A percentile compares a stretch with the other conserved stretches of the same genome.
phyloP scores from a whole-genome alignment of 345 rosid species.

The Syzygium grande region DNA sequence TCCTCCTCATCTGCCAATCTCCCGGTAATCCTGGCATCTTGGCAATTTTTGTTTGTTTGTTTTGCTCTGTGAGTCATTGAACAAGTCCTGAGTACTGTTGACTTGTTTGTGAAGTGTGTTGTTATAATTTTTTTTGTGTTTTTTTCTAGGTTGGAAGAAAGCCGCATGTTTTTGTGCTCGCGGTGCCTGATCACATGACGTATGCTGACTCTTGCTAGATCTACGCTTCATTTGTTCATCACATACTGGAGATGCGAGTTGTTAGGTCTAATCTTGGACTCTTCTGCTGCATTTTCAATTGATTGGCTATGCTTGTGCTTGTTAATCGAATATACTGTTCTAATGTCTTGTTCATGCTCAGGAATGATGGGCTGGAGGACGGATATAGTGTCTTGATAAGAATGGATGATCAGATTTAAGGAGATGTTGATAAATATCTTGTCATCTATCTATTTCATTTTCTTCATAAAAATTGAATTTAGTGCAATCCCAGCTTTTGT shows the following conservation, averaged over 20 bases:
- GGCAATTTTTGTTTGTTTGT: neutral
- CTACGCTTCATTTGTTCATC: conserved; percentile 80
- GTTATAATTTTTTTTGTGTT: neutral
- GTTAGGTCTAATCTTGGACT: conserved; percentile 39
- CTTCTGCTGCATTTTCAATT: neutral
- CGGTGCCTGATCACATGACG: too few species aligned
- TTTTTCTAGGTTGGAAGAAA: too few species aligned
- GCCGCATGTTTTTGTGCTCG: too few species aligned
- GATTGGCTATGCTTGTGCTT: neutral
- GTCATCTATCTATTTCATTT: neutral
- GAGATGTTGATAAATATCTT: neutral
- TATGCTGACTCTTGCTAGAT: conserved; percentile 92
- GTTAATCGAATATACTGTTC: neutral
- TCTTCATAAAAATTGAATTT: neutral
- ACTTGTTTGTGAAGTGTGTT: neutral
- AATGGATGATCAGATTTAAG: conserved; percentile 39
- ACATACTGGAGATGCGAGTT: conserved; percentile 74
- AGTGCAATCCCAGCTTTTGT: too few species aligned
- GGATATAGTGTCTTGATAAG: conserved; percentile 59
- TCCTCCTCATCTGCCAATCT: conserved; percentile 28
- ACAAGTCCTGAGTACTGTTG: too few species aligned
- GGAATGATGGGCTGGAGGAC: conserved; percentile 73
- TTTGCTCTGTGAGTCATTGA: neutral
- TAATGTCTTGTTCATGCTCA: conserved; percentile 8
- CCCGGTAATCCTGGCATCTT: conserved; percentile 33